A percentile compares a stretch with the other conserved stretches of the same genome.
Evolutionary conservation across 768 basidiomycete genomes (phyloP).

Genomic region (Mycena sanguinolenta): DNA sequence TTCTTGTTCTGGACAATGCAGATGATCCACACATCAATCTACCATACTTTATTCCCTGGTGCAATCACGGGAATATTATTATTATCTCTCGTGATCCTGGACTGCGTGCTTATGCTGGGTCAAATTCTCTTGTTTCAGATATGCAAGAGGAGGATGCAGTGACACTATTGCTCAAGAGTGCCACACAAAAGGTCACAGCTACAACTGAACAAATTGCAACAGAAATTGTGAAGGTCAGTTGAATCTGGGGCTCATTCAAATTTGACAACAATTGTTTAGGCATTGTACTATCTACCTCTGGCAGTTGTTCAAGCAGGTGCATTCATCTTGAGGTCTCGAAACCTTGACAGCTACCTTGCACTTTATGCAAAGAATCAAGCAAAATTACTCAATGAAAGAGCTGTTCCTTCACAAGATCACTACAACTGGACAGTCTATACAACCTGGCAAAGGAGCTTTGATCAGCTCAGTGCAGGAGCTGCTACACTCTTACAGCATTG

Average conservation of each 20-base stretch:
- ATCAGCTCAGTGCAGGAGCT: neutral
- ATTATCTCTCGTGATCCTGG: slow-evolving; percentile 26
- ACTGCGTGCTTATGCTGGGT: too few relatives aligned
- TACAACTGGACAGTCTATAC: too few relatives aligned
- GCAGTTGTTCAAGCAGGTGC: neutral
- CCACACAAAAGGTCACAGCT: too few relatives aligned
- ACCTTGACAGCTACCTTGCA: neutral
- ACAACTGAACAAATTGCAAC: too few relatives aligned
- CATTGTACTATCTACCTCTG: too few relatives aligned
- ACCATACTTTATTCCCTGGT: slow-evolving; percentile 2
- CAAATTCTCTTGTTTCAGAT: too few relatives aligned
- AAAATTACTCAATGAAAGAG: neutral
- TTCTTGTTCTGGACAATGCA: too few relatives aligned
- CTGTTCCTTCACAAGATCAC: neutral
- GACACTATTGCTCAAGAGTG: too few relatives aligned
- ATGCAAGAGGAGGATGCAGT: too few relatives aligned
- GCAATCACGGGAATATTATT: slow-evolving; percentile 26
- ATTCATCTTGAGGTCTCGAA: neutral
- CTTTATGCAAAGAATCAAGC: neutral
- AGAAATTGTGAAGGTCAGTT: too few relatives aligned
- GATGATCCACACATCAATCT: slow-evolving; percentile 12
- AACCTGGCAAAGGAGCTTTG: slow-evolving; percentile 8
- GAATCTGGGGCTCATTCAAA: too few relatives aligned
- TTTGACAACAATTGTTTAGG: too few relatives aligned
- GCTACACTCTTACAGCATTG: neutral